Conservation (phyloP, 148 eudicot genomes). For the Vaccinium darrowii region DNA sequence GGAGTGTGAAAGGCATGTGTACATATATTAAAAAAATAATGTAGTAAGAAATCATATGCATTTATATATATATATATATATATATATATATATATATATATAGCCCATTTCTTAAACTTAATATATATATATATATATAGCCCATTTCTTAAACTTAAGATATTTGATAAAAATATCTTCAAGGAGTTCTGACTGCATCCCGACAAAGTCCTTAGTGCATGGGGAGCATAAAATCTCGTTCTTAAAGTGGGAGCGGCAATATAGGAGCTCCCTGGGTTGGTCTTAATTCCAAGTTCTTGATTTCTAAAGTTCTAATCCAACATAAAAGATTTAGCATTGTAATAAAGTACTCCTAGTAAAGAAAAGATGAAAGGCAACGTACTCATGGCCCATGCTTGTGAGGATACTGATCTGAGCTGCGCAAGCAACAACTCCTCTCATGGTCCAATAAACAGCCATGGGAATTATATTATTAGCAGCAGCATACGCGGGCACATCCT, state of each 20-base stretch:
- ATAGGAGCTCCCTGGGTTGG: not conserved
- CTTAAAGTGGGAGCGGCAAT: too few species aligned
- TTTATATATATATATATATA: too few species aligned
- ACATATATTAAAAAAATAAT: not conserved
- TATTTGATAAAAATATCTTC: too few species aligned
- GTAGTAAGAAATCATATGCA: too few species aligned
- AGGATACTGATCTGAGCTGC: constrained; percentile 29
- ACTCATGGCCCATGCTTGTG: constrained; percentile 32
- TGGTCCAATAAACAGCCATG: constrained; percentile 27
- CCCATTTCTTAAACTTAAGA: too few species aligned
- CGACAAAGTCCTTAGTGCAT: too few species aligned
- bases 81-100: too few species aligned
- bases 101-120: too few species aligned
- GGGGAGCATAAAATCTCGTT: too few species aligned
- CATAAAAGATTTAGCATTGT: not conserved
- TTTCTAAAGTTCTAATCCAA: not conserved
- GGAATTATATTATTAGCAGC: constrained; percentile 19
- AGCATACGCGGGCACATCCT: constrained; percentile 20
- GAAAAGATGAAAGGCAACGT: not conserved
- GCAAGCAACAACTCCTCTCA: constrained; percentile 27
- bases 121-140: too few species aligned
- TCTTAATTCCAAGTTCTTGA: not conserved
- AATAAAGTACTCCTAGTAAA: not conserved
- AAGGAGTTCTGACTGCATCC: too few species aligned
- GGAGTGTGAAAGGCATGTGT: not conserved